Percentiles rank a stretch among this genome's conserved stretches.
Evolutionary conservation across 768 basidiomycete genomes (phyloP).

Genomic region (Agrocybe chaxingu): DNA sequence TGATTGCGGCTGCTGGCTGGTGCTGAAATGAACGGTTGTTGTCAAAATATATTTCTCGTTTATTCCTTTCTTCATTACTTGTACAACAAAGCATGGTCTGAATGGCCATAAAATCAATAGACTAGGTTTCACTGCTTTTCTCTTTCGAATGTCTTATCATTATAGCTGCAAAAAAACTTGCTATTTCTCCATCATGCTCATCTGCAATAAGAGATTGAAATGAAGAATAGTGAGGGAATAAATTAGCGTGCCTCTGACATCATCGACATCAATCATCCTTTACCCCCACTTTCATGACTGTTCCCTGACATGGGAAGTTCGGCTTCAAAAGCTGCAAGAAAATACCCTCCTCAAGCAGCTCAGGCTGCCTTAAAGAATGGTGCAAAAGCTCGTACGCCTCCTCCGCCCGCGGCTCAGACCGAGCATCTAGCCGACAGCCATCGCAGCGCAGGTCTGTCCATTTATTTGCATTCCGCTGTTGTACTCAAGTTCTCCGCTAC

Average conservation of each 20-base stretch:
- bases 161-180: conserved; percentile 3
- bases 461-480: not conserved
- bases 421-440: conserved; percentile 16
- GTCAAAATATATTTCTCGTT: conserved; percentile 27
- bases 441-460: conserved; percentile 17
- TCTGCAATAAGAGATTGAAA: no score
- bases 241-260: conserved; percentile 2
- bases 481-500: not conserved
- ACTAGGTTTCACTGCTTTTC: conserved; percentile 25
- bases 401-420: conserved; percentile 1
- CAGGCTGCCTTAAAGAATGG: not conserved
- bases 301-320: conserved; percentile 52
- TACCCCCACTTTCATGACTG: conserved; percentile 2
- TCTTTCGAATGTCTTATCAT: conserved; percentile 19
- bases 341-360: conserved; percentile 35
- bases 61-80: conserved; percentile 29
- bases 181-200: not conserved
- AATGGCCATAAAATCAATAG: conserved; percentile 30
- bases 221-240: conserved; percentile 10
- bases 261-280: conserved; percentile 4
- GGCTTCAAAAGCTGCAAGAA: conserved; percentile 58
- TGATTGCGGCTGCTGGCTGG: conserved; percentile 24
- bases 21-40: conserved; percentile 30
- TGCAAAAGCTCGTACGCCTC: conserved; percentile 20
- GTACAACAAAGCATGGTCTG: conserved; percentile 44